Evolutionary conservation across 73 alveolate species (phyloP).

Genomic region (Tetrahymena elliotti): DNA sequence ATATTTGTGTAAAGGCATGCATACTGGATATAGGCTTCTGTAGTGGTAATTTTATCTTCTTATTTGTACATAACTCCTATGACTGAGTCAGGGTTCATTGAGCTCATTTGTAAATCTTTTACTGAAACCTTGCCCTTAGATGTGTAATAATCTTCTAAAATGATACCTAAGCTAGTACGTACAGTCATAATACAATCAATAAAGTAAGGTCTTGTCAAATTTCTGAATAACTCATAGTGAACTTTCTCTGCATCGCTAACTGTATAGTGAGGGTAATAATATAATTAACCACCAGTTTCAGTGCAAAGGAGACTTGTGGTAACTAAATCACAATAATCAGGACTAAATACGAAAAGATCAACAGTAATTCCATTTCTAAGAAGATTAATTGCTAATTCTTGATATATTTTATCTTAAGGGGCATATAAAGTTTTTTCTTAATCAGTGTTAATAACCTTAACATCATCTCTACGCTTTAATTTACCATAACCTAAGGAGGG

Average conservation of each 20-base stretch:
- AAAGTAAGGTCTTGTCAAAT: constrained; percentile 53
- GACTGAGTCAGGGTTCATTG: constrained; percentile 61
- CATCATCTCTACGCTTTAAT: constrained; percentile 5
- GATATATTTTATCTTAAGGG: constrained; percentile 12
- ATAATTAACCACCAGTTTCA: constrained; percentile 28
- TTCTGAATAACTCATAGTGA: constrained; percentile 56
- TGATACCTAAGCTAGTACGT: constrained; percentile 49
- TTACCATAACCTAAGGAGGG: constrained; percentile 33
- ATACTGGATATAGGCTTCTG: constrained; percentile 51
- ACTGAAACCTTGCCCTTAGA: constrained; percentile 37
- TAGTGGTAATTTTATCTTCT: constrained; percentile 51
- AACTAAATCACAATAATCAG: constrained; percentile 19
- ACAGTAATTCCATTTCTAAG: constrained; percentile 8
- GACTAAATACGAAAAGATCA: constrained; percentile 19
- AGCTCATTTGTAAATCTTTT: constrained; percentile 55
- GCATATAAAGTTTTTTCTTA: constrained; percentile 8
- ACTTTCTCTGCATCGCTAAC: constrained; percentile 17
- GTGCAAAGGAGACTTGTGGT: constrained; percentile 28
- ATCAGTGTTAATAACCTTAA: constrained; percentile 15
- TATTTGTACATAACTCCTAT: constrained; percentile 45
- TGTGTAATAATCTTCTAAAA: constrained; percentile 51
- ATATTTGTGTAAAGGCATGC: constrained; percentile 60
- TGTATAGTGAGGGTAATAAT: constrained; percentile 19
- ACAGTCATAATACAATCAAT: constrained; percentile 56
- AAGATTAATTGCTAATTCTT: constrained; percentile 7